Base-by-base conservation (phyloP, 2,329 filamentous ascomycete genomes). In the Colletotrichum godetiae region DNA sequence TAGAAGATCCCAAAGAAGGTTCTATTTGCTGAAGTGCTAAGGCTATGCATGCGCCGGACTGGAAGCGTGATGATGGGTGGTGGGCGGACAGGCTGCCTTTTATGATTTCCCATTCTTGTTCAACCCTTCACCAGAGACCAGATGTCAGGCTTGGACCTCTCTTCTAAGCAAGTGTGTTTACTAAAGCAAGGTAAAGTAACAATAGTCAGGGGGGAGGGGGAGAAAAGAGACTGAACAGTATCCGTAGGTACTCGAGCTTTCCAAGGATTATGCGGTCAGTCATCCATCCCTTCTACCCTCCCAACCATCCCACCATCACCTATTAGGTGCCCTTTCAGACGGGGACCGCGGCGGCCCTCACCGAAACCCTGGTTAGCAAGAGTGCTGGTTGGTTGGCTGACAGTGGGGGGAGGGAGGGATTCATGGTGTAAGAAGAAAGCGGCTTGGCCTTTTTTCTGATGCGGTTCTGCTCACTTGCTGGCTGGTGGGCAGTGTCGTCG, bases 1-100 rank as follows among this genome's bases (percentile, higher is more conserved):
- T 66, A 71, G 71, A 69, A 60, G 53, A 59, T 64, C 22, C 59
- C 59, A 53, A 35, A 37, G 59, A 73, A 73, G 35, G 37, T 70
- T 71, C 67, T 71, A 65, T 35, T 31, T 62, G 66, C 59, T 49
- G 24, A 69, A 69, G 70, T 60, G 66, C 59, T 49, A 66, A 55
- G 55, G 29, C 61, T 61, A 65, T 42, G 15, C 46, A 73, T 56
- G 27, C 42, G 22, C 53, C n/a, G 49, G 66, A 3, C 46, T 42
- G 19, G 59, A 49, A 46, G 8, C 5, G 46, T 42, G 13, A 53
- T 6, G 27, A 19, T 35, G 59, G 66, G 66, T 61, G 64, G 60
- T 46, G 66, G 70, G 70, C 55, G 67, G 67, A 64, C 55, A 55
- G 49, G 56, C 57, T 22, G 35, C 61, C 72, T 71, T 74, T 74